Base-by-base conservation (phyloP, 129 eudicot species). In the Escallonia rubra region DNA sequence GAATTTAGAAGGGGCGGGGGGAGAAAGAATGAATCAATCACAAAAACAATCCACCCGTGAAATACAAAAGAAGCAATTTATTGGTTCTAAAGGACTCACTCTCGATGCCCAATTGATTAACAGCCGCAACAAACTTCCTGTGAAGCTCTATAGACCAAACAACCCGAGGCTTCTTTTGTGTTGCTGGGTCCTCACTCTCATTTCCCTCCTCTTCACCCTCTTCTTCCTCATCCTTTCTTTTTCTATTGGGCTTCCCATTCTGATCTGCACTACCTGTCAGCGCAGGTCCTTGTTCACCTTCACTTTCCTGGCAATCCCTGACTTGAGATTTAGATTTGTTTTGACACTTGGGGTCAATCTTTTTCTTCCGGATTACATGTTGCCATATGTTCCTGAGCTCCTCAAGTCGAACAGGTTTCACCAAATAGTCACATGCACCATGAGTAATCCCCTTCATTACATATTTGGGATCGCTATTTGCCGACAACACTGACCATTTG, bases 61-160 rank as follows among this genome's bases (percentile, higher is more conserved):
- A 50, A n/a, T 23, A 40, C n/a, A 61, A 50, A 46, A 70, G 7
- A 44, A 12, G 34, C 41, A 56, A 1, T 57, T 47, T 62, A 40
- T 41, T 51, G 54, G 51, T 2, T 41, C 40, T 7, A 60, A 62
- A 75, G 56, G 56, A 80, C 96, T 82, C 65, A 93, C 98, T 93
- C 43, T 93, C 98, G 65, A 93, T 81, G 48, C 98, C 98, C 50
- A 93, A 68, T 65, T 86, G 95, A 80, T 93, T 89, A 43, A 93
- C 98, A 41, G 98, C 98, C 7, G 83, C 90, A 44, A 93, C 98
- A 74, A 93, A 93, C 72, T 93, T 93, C 72, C 96, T 80, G 43
- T 93, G 98, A 68, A 93, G 91, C 78, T 93, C 98, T 23, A 89
- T 83, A 38, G 96, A 86, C 98, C 98, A 93, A 51, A 93, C 98